Base-by-base conservation (phyloP, 148 eudicot genomes). In the Pouteria glomerata region DNA sequence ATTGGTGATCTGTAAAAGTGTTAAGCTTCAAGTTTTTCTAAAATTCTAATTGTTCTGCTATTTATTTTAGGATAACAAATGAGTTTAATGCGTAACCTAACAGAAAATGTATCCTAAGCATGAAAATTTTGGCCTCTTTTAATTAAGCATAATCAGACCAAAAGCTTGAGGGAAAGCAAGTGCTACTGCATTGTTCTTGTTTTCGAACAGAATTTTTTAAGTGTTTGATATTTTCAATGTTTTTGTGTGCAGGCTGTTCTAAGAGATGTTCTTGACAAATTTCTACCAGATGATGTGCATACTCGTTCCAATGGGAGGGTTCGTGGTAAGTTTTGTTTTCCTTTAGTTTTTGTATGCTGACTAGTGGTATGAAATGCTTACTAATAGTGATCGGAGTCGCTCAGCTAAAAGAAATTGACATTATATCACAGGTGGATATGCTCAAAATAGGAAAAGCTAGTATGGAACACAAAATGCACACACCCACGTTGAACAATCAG, bases 241-340 rank as follows among this genome's bases (percentile, higher is more conserved):
- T 70, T 60, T 39, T 6, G 21, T 65, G 52, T 72, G 39, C 86
- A 95, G 98, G 96, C 97, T 79, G 92, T 96, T 77, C 92, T 96
- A 27, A 88, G 90, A 79, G 96, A 86, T 26, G 60, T 92, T 73
- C 96, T 96, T 70, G 85, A 79, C 30, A 66, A 84, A 51, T 87
- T 90, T 75, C 79, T 96, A 50, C 99, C 97, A 8, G 88, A 88
- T 63, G 99, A 96, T 83, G 82, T 79, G 73, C 97, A 92, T 77
- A 78, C 74, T 73, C 88, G 91, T 69, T 88, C 89, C 77, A 96
- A 78, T 82, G 99, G 99, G 42, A 90, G 97, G 78, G 89, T 96
- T 66, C 90, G 99, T 63, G 96, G 98, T 95, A 80, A 84, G 93
- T 63, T 21, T 69, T 35, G 19, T 14, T 70, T n/a, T 75, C 62